Base-by-base conservation (phyloP, 73 alveolate species). In the Blepharisma japonicum region DNA sequence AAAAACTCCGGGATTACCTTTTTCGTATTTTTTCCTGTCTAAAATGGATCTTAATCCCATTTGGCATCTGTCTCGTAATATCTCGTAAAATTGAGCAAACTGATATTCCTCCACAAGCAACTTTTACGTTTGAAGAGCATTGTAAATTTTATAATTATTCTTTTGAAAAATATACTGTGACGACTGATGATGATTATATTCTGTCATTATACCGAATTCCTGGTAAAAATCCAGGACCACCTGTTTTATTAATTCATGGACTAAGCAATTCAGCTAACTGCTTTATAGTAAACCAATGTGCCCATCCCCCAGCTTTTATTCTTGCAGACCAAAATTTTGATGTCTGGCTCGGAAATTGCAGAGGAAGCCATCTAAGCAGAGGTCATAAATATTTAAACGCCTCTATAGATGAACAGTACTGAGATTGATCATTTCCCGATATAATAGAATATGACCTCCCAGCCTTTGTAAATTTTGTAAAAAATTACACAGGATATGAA, bases 161-260 rank as follows among this genome's bases (percentile, higher is more conserved):
- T 14, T 53, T 53, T 20, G 67, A 53, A 53, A 20, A 53, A 53
- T 53, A 53, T 53, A 53, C 67, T 53, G 67, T 53, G 67, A 53
- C 67, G 23, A 53, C 67, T 53, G 67, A 53, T 53, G 67, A 53
- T 53, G 67, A 20, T 11, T 53, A 53, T 53, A 53, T 53, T 14
- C 67, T 53, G n/a, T 53, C 67, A 11, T 20, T 53, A 14, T 53
- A 53, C 23, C 67, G 23, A 14, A 53, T 53, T 53, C 67, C 67
- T 14, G 67, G 67, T 14, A 32, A 32, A 32, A 32, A 32, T 32
- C 23, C 67, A 14, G 67, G 67, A 53, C 67, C 67, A 2, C 67
- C 67, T 6, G 92, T 92, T n/a, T 68, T 89, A 45, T 66, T 92
- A 49, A 86, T 86, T 72, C 98, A 92, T 84, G 98, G 98, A n/a